Evolutionary conservation across 192 early-diverging fungal genomes (phyloP), one percentile per base, ranked within the genome.

Genomic region (Martensiomyces pterosporus): DNA sequence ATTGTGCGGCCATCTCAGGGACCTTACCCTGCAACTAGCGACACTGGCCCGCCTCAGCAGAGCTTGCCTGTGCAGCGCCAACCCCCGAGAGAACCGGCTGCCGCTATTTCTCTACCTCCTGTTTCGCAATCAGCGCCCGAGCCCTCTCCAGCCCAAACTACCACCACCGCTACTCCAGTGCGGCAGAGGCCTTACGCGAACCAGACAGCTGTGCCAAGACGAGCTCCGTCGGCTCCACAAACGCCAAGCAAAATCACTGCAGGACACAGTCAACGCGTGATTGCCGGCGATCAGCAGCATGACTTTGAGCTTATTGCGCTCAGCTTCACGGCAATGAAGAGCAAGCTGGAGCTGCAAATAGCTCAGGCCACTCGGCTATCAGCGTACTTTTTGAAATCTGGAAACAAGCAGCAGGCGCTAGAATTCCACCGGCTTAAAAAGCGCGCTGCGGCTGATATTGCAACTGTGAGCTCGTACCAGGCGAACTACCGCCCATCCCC

Each of bases 381-480:
- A 3, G 57, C 57, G 18, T 49, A 64, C 21, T 71, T 43, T 39
- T 52, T 60, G 17, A 49, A 52, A 44, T 19, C 29, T 32, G 61
- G 60, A 25, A 61, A 64, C 52, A 71, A 71, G 48, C 24, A 52
- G 3, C 21, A 15, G 23, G 68, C 68, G 26, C 61, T 71, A 3
- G 68, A 64, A 23, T 71, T 71, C 33, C 68, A 71, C 24, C 56
- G 57, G 10, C 52, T 60, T 22, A 53, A 51, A 39, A 71, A 71
- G 49, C 60, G 57, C 18, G 61, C 68, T 5, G 44, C 43, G 5
- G 57, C 68, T 0, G 68, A 64, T 29, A 24, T 63, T n/a, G 68
- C 61, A 0, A 43, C 52, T 1, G 52, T 49, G 22, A 24, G 7
- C 16, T 60, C 68, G 6, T 51, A 51, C 26, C 55, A 55, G 25